Evolutionary conservation across 192 early-diverging fungal species (phyloP), one percentile per base, ranked within the genome.

Genomic region (Phlyctochytrium planicorne): DNA sequence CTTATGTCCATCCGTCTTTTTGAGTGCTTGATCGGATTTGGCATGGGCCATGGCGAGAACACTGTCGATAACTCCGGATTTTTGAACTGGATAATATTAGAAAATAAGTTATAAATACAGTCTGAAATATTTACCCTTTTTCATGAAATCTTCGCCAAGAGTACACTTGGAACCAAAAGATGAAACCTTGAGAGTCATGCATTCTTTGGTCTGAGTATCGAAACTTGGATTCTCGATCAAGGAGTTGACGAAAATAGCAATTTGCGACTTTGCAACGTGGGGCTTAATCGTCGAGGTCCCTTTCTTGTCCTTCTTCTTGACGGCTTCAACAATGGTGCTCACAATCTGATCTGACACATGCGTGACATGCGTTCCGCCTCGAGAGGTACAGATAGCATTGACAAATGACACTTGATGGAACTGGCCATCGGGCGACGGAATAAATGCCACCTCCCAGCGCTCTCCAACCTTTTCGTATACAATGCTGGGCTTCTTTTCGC

Each of bases 151-250:
- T 10, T 95, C 91, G 16, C 76, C 74, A 10, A 91, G 62, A 47
- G 74, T 73, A 73, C 90, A 94, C 53, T 83, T 93, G 34, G 91
- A 92, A 10, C 91, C 92, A 75, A 99, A 98, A 1, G 84, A 70
- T 0, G 85, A 81, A 25, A 67, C 35, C 36, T 87, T 82, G 57
- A 95, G 75, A 17, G 94, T 99, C 88, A 99, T 83, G 62, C 81
- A 94, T 69, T 97, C 95, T 74, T 99, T 97, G 27, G 94, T 99
- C 78, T 99, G 97, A 32, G 94, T 96, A 76, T 97, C 93, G 75
- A 99, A 99, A 10, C 91, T 78, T 4, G 95, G 93, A 67, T 97
- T 99, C 63, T 90, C 93, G 59, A 99, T 96, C 62, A 88, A 66
- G 73, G 88, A 90, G 77, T 99, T 99, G 71, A 99, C 83, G 84